Evolutionary conservation across 2,329 filamentous ascomycete genomes (phyloP).

Genomic region (Pseudogymnoascus sp.): DNA sequence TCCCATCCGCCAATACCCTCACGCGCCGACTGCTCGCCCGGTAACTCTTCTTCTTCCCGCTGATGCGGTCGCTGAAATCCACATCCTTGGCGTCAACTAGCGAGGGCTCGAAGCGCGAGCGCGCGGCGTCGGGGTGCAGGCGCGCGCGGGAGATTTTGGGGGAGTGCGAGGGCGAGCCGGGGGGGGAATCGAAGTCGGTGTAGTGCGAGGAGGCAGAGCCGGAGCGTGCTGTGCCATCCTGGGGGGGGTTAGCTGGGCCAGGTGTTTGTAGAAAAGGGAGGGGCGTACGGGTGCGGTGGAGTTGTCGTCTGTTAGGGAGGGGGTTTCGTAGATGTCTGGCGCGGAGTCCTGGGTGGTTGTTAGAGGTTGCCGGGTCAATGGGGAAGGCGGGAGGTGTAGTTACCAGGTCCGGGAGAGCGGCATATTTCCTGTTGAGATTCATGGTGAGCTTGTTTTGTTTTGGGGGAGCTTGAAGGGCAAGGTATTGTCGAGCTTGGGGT

Average conservation of each 20-base stretch:
- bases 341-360: conserved; percentile 61
- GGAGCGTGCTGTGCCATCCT: conserved; percentile 39
- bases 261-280: background rate
- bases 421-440: conserved; percentile 75
- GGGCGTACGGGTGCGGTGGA: conserved; percentile 68
- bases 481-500: background rate
- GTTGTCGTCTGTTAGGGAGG: conserved; percentile 81
- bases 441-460: conserved; percentile 34
- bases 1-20: conserved; percentile 53
- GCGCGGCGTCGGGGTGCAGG: conserved; percentile 69
- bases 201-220: conserved; percentile 45
- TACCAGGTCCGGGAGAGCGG: conserved; percentile 71
- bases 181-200: conserved; percentile 53
- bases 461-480: background rate
- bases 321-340: conserved; percentile 94
- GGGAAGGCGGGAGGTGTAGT: background rate
- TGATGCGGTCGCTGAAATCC: conserved; percentile 85
- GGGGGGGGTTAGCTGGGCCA: background rate
- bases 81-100: conserved; percentile 68
- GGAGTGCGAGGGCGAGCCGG: conserved; percentile 49
- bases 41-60: conserved; percentile 76
- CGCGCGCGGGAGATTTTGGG: conserved; percentile 60
- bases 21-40: conserved; percentile 61
- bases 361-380: conserved; percentile 10
- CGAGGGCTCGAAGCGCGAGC: conserved; percentile 67